Conservation (phyloP, 140 eudicot species). For the Bidens hawaiensis region DNA sequence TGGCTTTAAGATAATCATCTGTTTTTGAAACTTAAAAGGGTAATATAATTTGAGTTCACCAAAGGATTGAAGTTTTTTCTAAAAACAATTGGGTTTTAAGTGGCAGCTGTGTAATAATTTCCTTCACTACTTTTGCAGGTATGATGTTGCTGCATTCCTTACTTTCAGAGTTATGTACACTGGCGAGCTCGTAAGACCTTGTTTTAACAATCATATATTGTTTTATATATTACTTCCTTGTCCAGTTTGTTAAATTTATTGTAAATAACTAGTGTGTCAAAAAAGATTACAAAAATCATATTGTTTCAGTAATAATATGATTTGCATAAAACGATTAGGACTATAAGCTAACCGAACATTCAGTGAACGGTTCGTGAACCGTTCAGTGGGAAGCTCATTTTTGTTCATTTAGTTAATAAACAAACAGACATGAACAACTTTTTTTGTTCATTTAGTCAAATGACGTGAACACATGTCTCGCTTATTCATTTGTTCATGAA, state of each 20-base stretch:
- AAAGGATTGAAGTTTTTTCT: neutral
- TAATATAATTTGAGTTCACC: neutral
- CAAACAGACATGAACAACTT: too few species aligned
- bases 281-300: neutral
- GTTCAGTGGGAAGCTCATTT: too few species aligned
- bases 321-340: too few species aligned
- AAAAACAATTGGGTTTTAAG: neutral
- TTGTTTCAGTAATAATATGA: neutral
- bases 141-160: conserved; percentile 76
- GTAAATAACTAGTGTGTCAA: neutral
- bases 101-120: conserved; percentile 3
- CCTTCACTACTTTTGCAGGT: conserved; percentile 47
- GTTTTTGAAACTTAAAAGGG: neutral
- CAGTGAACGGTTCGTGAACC: too few species aligned
- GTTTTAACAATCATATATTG: conserved; percentile 2
- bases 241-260: neutral
- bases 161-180: conserved; percentile 47
- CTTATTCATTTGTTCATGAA: too few species aligned
- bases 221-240: too few species aligned
- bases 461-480: too few species aligned
- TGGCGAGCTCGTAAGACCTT: conserved; percentile 76
- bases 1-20: conserved; percentile 7
- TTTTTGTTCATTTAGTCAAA: too few species aligned
- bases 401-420: too few species aligned
- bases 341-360: too few species aligned